Conservation (phyloP, 2,329 filamentous ascomycete genomes). For the Paecilomyces sp. region DNA sequence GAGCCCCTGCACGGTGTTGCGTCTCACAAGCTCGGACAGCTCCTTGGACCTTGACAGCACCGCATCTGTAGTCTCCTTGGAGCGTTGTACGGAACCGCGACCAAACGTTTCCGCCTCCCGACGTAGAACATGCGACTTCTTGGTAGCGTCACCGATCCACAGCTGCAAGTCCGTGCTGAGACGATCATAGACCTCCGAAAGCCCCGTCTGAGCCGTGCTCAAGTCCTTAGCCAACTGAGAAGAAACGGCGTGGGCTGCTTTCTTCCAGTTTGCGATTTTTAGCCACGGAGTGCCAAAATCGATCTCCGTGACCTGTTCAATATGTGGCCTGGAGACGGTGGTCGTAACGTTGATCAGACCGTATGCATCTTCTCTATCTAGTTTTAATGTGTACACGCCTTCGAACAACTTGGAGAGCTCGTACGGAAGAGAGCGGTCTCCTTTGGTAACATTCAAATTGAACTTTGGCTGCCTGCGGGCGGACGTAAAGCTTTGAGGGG, state of each 20-base stretch:
- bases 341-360: slow-evolving; percentile 45
- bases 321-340: slow-evolving; percentile 25
- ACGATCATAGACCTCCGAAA: slow-evolving; percentile 30
- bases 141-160: slow-evolving; percentile 29
- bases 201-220: slow-evolving; percentile 27
- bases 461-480: slow-evolving; percentile 42
- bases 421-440: slow-evolving; percentile 34
- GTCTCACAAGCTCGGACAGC: slow-evolving; percentile 23
- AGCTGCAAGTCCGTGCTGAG: slow-evolving; percentile 32
- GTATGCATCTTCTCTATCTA: slow-evolving; percentile 44
- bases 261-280: slow-evolving; percentile 41
- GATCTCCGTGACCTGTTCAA: slow-evolving; percentile 29
- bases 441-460: slow-evolving; percentile 41
- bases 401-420: slow-evolving; percentile 46
- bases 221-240: slow-evolving; percentile 30
- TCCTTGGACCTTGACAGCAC: slow-evolving; percentile 27
- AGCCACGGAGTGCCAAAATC: slow-evolving; percentile 42
- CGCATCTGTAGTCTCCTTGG: slow-evolving; percentile 13
- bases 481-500: slow-evolving; percentile 36
- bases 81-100: slow-evolving; percentile 16
- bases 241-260: slow-evolving; percentile 28
- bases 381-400: slow-evolving; percentile 45
- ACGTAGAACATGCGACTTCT: slow-evolving; percentile 25
- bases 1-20: slow-evolving; percentile 24
- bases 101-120: slow-evolving; percentile 19